A percentile compares a stretch with the other conserved stretches of the same genome.
phyloP scores from a whole-genome alignment of 2,329 filamentous ascomycete species.

The Trichophyton rubrum region DNA sequence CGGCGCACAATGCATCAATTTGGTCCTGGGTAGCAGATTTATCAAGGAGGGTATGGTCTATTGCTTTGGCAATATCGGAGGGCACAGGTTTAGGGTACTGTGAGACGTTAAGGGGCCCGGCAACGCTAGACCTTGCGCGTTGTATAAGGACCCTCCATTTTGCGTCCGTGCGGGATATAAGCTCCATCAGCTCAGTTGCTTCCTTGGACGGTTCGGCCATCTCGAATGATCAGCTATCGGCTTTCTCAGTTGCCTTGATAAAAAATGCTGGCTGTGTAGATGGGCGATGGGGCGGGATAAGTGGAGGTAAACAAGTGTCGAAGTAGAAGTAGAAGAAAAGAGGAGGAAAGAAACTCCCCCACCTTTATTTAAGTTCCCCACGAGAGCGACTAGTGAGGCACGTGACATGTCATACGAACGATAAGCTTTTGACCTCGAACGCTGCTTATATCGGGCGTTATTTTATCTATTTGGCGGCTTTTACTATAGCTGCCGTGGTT shows the following conservation, averaged over 20 bases:
- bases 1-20: slow-evolving; percentile 43
- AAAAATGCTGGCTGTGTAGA: no score
- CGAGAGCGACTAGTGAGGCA: neutral
- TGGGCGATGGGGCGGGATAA: neutral
- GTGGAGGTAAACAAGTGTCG: neutral
- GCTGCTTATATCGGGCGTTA: no score
- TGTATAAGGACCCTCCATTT: neutral
- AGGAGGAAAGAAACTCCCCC: neutral
- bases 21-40: slow-evolving; percentile 34
- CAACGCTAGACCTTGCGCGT: neutral
- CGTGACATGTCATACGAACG: neutral
- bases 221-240: neutral
- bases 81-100: slow-evolving; percentile 8
- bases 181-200: neutral
- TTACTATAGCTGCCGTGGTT: no score
- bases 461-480: no score
- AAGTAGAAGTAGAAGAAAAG: neutral
- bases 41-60: slow-evolving; percentile 34
- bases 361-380: neutral
- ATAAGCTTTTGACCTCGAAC: neutral
- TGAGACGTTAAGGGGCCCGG: neutral
- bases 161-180: neutral
- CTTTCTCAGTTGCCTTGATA: no score
- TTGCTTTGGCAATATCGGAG: slow-evolving; percentile 22
- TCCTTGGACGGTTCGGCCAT: neutral